Percentiles rank a stretch among this genome's conserved stretches.
These are phyloP conservation scores for Apiospora marii DNA, from an alignment of 2,329 filamentous ascomycete genomes.

Conservation along the genomic window DNA sequence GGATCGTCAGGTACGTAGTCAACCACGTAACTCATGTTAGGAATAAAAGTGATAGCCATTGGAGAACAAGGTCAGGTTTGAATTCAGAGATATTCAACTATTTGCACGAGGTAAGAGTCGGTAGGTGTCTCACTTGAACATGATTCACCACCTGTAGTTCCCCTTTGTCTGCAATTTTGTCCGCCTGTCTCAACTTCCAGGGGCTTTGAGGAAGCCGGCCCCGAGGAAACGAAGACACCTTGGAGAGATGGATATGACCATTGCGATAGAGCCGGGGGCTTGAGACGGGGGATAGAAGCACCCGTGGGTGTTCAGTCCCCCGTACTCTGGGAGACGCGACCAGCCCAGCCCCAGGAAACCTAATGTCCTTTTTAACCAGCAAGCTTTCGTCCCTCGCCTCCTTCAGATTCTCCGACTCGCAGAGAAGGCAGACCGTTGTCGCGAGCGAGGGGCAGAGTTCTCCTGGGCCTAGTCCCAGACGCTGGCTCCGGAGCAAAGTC, in stretches of 20 bases:
- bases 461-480: constrained; percentile 63
- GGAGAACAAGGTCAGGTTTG: constrained; percentile 44
- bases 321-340: constrained; percentile 56
- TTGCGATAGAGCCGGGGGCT: constrained; percentile 45
- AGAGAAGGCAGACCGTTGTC: constrained; percentile 39
- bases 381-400: constrained; percentile 40
- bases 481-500: constrained; percentile 66
- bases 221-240: constrained; percentile 12
- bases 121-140: constrained; percentile 42
- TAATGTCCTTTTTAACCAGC: constrained; percentile 35
- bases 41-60: not conserved
- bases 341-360: constrained; percentile 52
- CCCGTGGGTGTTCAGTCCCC: not conserved
- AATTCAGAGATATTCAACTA: constrained; percentile 46
- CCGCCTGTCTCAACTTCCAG: constrained; percentile 23
- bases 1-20: no score
- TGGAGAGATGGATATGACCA: constrained; percentile 33
- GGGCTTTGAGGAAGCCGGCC: not conserved
- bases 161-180: constrained; percentile 39
- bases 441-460: constrained; percentile 43
- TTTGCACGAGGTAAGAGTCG: constrained; percentile 38
- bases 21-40: not conserved
- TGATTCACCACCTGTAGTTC: constrained; percentile 44
- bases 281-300: constrained; percentile 37
- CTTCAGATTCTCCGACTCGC: constrained; percentile 34